phyloP scores from a whole-genome alignment of 768 basidiomycete species.

The Hemileccinum impolitum region DNA sequence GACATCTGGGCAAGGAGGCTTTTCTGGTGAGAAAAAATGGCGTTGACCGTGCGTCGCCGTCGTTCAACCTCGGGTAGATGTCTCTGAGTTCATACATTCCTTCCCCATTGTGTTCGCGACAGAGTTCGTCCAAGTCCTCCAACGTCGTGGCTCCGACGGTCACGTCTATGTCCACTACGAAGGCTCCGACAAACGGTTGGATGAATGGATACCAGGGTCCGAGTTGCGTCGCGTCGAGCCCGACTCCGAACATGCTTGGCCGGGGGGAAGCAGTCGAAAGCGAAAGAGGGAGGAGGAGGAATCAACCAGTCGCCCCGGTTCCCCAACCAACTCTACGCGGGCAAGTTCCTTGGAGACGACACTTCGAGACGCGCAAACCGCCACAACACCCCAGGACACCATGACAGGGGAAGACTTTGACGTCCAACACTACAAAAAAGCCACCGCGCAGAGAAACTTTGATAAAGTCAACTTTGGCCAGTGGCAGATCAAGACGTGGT shows the following conservation, averaged over 20 bases:
- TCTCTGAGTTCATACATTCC: conserved; percentile 4
- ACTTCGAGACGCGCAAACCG: conserved; percentile 11
- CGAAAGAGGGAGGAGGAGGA: conserved; percentile 22
- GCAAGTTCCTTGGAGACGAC: conserved; percentile 16
- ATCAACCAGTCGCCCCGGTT: conserved; percentile 15
- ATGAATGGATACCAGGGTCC: conserved; percentile 64
- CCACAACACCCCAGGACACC: conserved; percentile 26
- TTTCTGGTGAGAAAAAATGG: conserved; percentile 33
- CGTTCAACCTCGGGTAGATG: conserved; percentile 10
- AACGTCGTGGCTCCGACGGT: conserved; percentile 39
- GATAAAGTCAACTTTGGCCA: conserved; percentile 82
- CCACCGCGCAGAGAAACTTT: conserved; percentile 75
- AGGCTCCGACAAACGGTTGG: conserved; percentile 66
- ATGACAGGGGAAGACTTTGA: conserved; percentile 73
- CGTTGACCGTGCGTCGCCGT: conserved; percentile 34
- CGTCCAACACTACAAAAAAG: conserved; percentile 61
- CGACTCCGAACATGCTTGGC: conserved; percentile 15
- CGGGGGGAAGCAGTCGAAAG: conserved; percentile 31
- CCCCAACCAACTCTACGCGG: conserved; percentile 22
- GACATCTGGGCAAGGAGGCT: conserved; percentile 3
- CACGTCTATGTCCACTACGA: conserved; percentile 73
- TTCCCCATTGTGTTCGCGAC: conserved; percentile 9
- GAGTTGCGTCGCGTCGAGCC: conserved; percentile 32
- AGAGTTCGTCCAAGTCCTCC: conserved; percentile 52
- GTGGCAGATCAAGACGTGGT: conserved; percentile 91